phyloP scores from a whole-genome alignment of 306 rosid genomes.

The Cucurbita ficifolia region DNA sequence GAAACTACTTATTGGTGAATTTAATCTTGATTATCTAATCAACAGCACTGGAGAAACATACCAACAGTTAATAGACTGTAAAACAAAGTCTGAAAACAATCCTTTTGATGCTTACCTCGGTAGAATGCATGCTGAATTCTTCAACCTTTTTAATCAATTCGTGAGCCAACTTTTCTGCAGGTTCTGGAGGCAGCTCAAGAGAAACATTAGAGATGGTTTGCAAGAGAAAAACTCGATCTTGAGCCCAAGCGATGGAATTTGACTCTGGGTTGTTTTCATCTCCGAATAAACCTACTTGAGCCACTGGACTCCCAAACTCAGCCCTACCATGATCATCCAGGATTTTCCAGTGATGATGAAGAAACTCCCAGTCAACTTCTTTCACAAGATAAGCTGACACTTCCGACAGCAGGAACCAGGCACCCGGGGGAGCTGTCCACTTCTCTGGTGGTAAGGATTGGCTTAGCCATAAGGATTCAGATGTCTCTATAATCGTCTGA shows the following conservation, averaged over 20 bases:
- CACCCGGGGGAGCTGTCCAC: conserved; percentile 92
- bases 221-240: conserved; percentile 79
- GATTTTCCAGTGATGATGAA: conserved; percentile 85
- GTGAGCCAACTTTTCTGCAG: conserved; percentile 73
- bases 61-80: neutral
- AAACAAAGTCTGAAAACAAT: neutral
- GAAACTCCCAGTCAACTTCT: conserved; percentile 83
- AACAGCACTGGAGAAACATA: neutral
- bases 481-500: conserved; percentile 51
- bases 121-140: conserved; percentile 74
- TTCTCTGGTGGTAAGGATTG: conserved; percentile 57
- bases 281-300: conserved; percentile 22
- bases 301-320: conserved; percentile 25
- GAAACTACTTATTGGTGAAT: neutral
- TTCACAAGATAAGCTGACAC: conserved; percentile 66
- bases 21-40: neutral
- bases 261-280: conserved; percentile 36
- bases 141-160: conserved; percentile 58
- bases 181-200: conserved; percentile 58
- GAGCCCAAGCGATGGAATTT: conserved; percentile 67
- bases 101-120: conserved; percentile 39
- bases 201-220: conserved; percentile 90
- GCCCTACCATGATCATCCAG: conserved; percentile 53
- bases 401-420: conserved; percentile 93
- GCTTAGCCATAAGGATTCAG: conserved; percentile 71